Percentiles rank a stretch among this genome's conserved stretches.
Evolutionary conservation across 495 filamentous ascomycete genomes (phyloP).

Genomic region (Immersiella caudata): DNA sequence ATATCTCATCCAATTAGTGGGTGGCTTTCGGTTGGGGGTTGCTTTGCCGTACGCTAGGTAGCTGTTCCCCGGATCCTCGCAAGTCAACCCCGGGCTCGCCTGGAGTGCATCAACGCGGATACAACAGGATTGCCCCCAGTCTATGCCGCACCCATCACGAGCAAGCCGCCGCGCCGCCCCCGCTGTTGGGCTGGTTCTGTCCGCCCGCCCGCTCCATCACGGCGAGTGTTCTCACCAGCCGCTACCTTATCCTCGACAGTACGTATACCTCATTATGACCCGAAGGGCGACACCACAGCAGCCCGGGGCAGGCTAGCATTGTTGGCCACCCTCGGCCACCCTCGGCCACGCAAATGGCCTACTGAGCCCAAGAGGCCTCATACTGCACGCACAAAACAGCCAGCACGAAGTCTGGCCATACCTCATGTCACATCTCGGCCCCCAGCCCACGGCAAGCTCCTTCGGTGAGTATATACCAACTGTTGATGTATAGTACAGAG

Average conservation of each 20-base stretch:
- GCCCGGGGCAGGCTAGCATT: no score
- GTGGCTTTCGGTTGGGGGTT: no score
- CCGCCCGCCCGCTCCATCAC: not conserved
- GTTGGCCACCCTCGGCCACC: no score
- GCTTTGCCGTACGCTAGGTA: not conserved
- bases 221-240: not conserved
- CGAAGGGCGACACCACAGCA: not conserved
- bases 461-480: not conserved
- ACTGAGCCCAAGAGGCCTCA: not conserved
- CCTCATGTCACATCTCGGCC: not conserved
- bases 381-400: not conserved
- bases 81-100: not conserved
- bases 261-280: not conserved
- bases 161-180: not conserved
- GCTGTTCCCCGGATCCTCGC: not conserved
- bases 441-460: not conserved
- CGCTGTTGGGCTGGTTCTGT: not conserved
- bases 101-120: no score
- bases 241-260: not conserved
- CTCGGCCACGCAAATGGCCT: not conserved
- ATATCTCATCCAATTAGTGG: no score
- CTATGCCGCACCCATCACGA: not conserved
- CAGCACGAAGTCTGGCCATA: not conserved
- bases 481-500: not conserved
- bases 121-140: not conserved